Percentiles rank a stretch among this genome's conserved stretches.
Conservation (phyloP, 352 stramenopile species). For the Pythium aphanidermatum region DNA sequence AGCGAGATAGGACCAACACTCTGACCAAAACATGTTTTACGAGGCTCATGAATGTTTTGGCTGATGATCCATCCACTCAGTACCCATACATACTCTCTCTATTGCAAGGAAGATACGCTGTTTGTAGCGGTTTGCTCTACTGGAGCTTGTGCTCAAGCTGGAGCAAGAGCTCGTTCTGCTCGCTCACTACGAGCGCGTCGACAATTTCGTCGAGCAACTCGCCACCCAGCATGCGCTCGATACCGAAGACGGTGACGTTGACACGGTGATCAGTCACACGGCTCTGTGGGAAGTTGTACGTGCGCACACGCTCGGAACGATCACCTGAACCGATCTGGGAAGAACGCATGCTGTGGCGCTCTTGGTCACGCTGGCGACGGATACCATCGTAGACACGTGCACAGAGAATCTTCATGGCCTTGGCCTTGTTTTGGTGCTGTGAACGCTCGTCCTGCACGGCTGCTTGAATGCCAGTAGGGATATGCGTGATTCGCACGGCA, state of each 20-base stretch:
- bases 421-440: slow-evolving; percentile 98
- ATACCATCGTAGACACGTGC: slow-evolving; percentile 94
- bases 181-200: slow-evolving; percentile 68
- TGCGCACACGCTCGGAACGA: slow-evolving; percentile 96
- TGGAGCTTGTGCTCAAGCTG: slow-evolving; percentile 54
- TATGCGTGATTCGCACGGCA: slow-evolving; percentile 95
- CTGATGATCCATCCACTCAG: too few relatives aligned
- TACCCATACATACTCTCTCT: too few relatives aligned
- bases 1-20: too few relatives aligned
- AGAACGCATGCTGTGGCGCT: slow-evolving; percentile 55
- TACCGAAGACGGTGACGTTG: slow-evolving; percentile 83
- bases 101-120: too few relatives aligned
- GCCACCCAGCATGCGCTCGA: slow-evolving; percentile 87
- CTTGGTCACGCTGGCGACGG: slow-evolving; percentile 51
- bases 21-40: too few relatives aligned
- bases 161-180: slow-evolving; percentile 72
- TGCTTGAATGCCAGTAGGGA: slow-evolving; percentile 92
- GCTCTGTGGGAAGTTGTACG: slow-evolving; percentile 98
- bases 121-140: too few relatives aligned
- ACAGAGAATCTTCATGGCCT: slow-evolving; percentile 97
- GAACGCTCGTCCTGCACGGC: slow-evolving; percentile 93
- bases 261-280: slow-evolving; percentile 95
- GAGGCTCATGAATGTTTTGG: too few relatives aligned
- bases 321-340: slow-evolving; percentile 94
- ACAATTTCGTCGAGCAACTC: slow-evolving; percentile 89